Conservation (phyloP, 345 rosid genomes). For the Salix koriyanagi region DNA sequence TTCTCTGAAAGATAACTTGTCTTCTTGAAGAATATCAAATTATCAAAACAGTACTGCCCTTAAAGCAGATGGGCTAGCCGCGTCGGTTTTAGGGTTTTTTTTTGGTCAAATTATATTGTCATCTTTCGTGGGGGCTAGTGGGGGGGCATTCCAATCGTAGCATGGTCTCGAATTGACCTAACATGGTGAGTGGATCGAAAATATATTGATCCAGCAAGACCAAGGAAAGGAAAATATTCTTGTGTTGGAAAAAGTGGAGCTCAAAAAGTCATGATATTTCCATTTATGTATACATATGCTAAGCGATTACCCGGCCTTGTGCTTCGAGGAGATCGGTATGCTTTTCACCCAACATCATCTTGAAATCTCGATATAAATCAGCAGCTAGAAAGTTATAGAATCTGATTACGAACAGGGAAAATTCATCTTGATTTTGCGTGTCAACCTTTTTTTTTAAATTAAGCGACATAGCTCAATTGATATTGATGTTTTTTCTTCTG, state of each 20-base stretch:
- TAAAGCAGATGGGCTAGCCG: not conserved
- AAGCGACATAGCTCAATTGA: no score
- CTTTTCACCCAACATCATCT: not conserved
- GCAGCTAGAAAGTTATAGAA: not conserved
- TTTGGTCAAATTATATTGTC: not conserved
- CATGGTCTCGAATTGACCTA: not conserved
- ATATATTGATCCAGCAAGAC: not conserved
- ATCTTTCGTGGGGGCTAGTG: conserved; percentile 8
- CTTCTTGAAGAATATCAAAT: no score
- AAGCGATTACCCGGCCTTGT: not conserved
- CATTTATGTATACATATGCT: not conserved
- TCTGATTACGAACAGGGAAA: no score
- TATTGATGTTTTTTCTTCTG: no score
- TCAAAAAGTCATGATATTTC: not conserved
- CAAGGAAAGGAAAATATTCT: not conserved
- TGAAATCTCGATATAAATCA: not conserved
- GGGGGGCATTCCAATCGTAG: conserved; percentile 2
- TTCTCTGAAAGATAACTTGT: not conserved
- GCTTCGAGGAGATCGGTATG: not conserved
- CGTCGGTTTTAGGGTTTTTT: not conserved
- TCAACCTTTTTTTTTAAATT: no score
- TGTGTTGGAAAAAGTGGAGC: not conserved
- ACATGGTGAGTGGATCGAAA: not conserved
- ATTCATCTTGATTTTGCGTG: no score
- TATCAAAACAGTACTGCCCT: no score